Percentiles rank a stretch among this genome's conserved stretches.
Conservation (phyloP, 164 flowering plant species). For the Tetracentron sinense region DNA sequence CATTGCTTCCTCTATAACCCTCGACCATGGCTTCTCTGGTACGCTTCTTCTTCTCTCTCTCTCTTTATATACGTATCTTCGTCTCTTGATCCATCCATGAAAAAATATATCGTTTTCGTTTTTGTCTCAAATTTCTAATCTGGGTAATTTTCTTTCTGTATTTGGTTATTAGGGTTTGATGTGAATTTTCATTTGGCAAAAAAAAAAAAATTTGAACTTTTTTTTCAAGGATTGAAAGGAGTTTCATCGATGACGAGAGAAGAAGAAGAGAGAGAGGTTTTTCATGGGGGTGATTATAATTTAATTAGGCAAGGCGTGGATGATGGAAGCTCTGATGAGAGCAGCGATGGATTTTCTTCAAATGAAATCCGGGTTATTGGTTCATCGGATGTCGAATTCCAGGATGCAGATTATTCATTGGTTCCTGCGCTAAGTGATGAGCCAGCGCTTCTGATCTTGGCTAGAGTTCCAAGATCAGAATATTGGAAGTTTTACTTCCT, state of each 20-base stretch:
- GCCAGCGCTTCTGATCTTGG: not conserved
- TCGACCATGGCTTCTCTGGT: slow-evolving; percentile 21
- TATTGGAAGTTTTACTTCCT: no score
- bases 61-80: not conserved
- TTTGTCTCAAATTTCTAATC: not conserved
- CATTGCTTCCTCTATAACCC: slow-evolving; percentile 1
- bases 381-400: not conserved
- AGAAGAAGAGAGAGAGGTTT: slow-evolving; percentile 5
- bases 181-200: no score
- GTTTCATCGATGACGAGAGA: slow-evolving; percentile 23
- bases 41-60: slow-evolving; percentile 5
- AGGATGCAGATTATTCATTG: not conserved
- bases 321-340: not conserved
- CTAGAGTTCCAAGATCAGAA: no score
- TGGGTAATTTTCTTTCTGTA: not conserved
- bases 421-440: not conserved
- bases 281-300: not conserved
- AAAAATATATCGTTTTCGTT: not conserved
- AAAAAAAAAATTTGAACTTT: slow-evolving; percentile 2
- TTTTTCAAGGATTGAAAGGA: not conserved
- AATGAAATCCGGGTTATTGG: not conserved
- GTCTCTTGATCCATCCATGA: not conserved
- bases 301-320: not conserved
- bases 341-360: no score
- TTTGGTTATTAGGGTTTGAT: slow-evolving; percentile 6